Evolutionary conservation across 345 rosid genomes (phyloP).

Genomic region (Brassica juncea): DNA sequence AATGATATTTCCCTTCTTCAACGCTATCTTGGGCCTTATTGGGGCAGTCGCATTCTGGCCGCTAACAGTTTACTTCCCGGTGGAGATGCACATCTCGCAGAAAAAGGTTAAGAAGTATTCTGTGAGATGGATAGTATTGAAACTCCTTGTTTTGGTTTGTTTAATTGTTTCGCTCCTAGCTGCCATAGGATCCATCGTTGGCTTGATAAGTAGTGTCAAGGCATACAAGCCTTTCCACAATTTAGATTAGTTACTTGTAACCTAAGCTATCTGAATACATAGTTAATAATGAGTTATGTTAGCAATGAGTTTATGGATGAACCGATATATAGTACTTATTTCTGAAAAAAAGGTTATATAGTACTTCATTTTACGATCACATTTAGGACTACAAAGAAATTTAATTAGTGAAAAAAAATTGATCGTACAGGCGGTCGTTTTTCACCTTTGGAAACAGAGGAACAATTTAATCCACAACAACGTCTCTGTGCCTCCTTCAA

Average conservation of each 20-base stretch:
- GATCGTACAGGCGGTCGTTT: no score
- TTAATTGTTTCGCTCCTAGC: slow-evolving; percentile 61
- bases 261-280: not conserved
- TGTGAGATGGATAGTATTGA: slow-evolving; percentile 63
- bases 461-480: no score
- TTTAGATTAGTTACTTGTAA: slow-evolving; percentile 5
- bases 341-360: no score
- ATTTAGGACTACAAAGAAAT: no score
- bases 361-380: no score
- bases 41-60: slow-evolving; percentile 90
- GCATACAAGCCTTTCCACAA: slow-evolving; percentile 65
- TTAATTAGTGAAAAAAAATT: no score
- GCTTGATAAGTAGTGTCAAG: slow-evolving; percentile 55
- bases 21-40: slow-evolving; percentile 68
- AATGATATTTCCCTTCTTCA: slow-evolving; percentile 92
- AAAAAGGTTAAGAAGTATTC: slow-evolving; percentile 53
- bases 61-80: slow-evolving; percentile 77
- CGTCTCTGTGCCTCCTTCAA: no score
- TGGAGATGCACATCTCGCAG: slow-evolving; percentile 77
- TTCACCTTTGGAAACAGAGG: no score
- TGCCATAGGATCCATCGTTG: slow-evolving; percentile 68
- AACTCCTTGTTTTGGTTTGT: slow-evolving; percentile 56
- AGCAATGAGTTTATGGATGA: not conserved
- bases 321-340: not conserved
- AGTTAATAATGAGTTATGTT: not conserved